A percentile compares a stretch with the other conserved stretches of the same genome.
These are phyloP conservation scores for Glycyrrhiza uralensis DNA, from an alignment of 306 rosid species.

Conservation along the genomic window DNA sequence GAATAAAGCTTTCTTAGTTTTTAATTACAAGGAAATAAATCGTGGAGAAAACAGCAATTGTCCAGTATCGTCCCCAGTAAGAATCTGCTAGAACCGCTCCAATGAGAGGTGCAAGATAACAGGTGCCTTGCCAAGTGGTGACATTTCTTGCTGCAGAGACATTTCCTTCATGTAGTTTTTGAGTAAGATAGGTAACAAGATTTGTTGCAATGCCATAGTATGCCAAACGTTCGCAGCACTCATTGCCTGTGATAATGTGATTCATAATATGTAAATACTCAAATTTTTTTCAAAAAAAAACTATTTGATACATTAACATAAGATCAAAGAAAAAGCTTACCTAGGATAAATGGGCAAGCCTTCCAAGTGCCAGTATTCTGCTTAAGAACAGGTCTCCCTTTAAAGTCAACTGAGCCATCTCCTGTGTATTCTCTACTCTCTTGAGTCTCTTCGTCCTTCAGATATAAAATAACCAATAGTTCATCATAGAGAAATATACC, in stretches of 20 bases:
- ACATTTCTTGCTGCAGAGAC: conserved; percentile 89
- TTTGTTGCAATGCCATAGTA: conserved; percentile 92
- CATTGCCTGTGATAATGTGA: conserved; percentile 82
- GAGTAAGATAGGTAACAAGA: conserved; percentile 89
- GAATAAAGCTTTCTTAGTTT: not conserved
- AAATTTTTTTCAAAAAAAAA: not conserved
- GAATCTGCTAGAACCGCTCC: conserved; percentile 97
- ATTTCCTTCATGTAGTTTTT: conserved; percentile 83
- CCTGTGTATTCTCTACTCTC: conserved; percentile 42
- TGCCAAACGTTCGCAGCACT: conserved; percentile 92
- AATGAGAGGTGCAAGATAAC: conserved; percentile 94
- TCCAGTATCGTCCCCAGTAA: conserved; percentile 99
- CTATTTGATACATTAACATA: not conserved
- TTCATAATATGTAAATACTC: conserved; percentile 8
- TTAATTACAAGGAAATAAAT: conserved; percentile 77
- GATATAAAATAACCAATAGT: not conserved
- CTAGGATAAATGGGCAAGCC: conserved; percentile 76
- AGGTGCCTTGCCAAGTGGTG: conserved; percentile 97
- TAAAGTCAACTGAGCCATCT: conserved; percentile 69
- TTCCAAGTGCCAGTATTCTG: conserved; percentile 64
- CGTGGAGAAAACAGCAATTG: conserved; percentile 75
- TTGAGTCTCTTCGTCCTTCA: conserved; percentile 48
- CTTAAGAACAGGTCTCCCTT: conserved; percentile 64
- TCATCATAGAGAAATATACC: not conserved
- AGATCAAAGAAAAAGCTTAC: conserved; percentile 29